Base-by-base conservation (phyloP, 805 yeast genomes). In the Myxozyma monticola region DNA sequence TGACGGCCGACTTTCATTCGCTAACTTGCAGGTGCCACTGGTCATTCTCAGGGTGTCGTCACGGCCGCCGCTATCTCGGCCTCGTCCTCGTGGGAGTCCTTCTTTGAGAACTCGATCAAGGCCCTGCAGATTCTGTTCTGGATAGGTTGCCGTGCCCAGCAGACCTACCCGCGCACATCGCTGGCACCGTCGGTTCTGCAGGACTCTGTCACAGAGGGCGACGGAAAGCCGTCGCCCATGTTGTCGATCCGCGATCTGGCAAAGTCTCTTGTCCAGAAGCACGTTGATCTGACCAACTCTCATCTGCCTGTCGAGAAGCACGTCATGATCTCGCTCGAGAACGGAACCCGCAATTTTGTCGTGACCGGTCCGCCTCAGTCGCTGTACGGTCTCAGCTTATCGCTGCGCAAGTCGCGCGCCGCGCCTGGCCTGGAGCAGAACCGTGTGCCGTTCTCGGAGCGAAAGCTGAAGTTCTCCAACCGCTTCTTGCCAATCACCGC, bases 361-460 rank as follows among this genome's bases (percentile, higher is more conserved):
- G 89, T 91, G 41, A 81, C 95, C 20, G 99, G 99, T 69, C 99
- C 98, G 42, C 98, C 99, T 49, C 96, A 90, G 77, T 89, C 98
- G 2, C 76, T 93, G 56, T 93, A 91, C 64, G 99, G 99, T 76
- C 79, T 93, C 64, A 90, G 90, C 72, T 78, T 93, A 65, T 79
- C 91, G 54, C 77, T 93, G 69, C 84, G 99, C 77, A 87, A 88
- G 73, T 88, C 88, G 52, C 93, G 93, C 74, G 97, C 97, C 43
- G 86, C 95, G 39, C 75, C 93, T 40, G 98, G 97, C 48, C 79
- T 88, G 62, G 96, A 91, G 67, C 99, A 93, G 77, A 83, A 96
- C 49, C 83, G 98, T 75, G 80, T 93, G 53, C 99, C 99, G 50
- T 78, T 74, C 75, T 83, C 91, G 62, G 91, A 93, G 78, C 83